A percentile compares a stretch with the other conserved stretches of the same genome.
phyloP scores from a whole-genome alignment of 2,329 filamentous ascomycete genomes.

The Lachnellula arida region DNA sequence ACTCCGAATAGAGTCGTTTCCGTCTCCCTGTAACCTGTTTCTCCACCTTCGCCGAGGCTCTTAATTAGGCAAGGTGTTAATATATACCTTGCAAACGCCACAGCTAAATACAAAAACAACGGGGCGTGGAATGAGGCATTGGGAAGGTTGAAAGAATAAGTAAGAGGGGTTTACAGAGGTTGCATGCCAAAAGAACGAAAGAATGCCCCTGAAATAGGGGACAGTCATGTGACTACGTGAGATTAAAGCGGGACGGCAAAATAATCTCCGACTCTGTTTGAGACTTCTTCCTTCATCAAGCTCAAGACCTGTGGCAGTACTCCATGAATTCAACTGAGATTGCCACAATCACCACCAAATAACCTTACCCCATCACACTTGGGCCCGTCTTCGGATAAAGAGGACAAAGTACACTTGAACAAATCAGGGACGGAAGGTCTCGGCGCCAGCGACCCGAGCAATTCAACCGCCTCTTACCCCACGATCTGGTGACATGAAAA shows the following conservation, averaged over 20 bases:
- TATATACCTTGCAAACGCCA: too few relatives aligned
- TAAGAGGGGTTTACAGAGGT: too few relatives aligned
- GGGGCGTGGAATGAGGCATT: too few relatives aligned
- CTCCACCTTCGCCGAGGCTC: too few relatives aligned
- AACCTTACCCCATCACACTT: neutral
- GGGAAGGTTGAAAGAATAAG: too few relatives aligned
- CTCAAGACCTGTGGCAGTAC: neutral
- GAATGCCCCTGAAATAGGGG: neutral
- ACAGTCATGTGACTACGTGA: neutral
- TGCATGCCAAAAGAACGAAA: too few relatives aligned
- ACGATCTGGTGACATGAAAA: constrained; percentile 6
- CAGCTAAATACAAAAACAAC: too few relatives aligned
- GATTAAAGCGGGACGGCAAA: neutral
- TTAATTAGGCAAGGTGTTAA: too few relatives aligned
- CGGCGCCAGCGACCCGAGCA: constrained; percentile 1
- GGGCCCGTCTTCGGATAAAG: neutral
- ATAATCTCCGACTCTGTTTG: neutral
- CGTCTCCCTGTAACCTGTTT: too few relatives aligned
- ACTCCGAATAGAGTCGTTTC: too few relatives aligned
- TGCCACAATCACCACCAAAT: neutral
- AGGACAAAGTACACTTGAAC: neutral
- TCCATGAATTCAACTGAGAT: too few relatives aligned
- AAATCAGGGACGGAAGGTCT: constrained; percentile 5
- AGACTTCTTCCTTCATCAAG: neutral
- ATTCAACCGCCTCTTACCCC: constrained; percentile 9